Evolutionary conservation across 192 early-diverging fungal genomes (phyloP), one percentile per base, ranked within the genome.

Genomic region (Podila verticillata): DNA sequence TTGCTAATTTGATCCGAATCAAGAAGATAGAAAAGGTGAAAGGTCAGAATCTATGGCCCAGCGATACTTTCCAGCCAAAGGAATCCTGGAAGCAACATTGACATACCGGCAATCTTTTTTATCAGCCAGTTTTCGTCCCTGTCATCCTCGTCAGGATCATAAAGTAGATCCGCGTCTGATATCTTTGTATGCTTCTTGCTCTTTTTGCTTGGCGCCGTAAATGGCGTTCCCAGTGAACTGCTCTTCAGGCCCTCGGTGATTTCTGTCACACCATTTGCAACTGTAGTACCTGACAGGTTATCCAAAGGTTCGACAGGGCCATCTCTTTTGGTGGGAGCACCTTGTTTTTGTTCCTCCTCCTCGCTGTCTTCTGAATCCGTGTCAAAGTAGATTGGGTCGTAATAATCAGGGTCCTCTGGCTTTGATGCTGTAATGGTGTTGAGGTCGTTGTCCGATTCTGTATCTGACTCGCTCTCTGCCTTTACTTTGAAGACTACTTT

Each of bases 311-410:
- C 39, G 39, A 12, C 39, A 44, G 39, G 39, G 17, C 17, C 39
- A 4, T 54, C 51, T 8, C 17, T 54, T n/a, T 54, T 54, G 51
- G 51, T 24, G 20, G 51, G 7, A 24, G 51, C 9, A 24, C 51
- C 48, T 20, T 57, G 48, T 0, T 61, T 69, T 8, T 48, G 49
- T 32, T 75, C 59, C 4, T 77, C 70, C 2, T 20, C 56, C 20
- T 80, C 70, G 12, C 56, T 57, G 0, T 86, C 77, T 3, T 84
- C 71, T 2, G 64, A 56, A 48, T 86, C 84, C 19, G 84, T 78
- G 66, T 89, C 88, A 73, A 89, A 89, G 47, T 89, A 89, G 39
- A 86, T 71, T 4, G 75, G 70, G 31, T 89, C 88, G 35, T 89
- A 89, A 30, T 81, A 84, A 34, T 85, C 75, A 10, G 69, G 64